A percentile compares a stretch with the other conserved stretches of the same genome.
These are phyloP conservation scores for Botrytis aclada DNA, from an alignment of 2,329 filamentous ascomycete species.

Conservation along the genomic window DNA sequence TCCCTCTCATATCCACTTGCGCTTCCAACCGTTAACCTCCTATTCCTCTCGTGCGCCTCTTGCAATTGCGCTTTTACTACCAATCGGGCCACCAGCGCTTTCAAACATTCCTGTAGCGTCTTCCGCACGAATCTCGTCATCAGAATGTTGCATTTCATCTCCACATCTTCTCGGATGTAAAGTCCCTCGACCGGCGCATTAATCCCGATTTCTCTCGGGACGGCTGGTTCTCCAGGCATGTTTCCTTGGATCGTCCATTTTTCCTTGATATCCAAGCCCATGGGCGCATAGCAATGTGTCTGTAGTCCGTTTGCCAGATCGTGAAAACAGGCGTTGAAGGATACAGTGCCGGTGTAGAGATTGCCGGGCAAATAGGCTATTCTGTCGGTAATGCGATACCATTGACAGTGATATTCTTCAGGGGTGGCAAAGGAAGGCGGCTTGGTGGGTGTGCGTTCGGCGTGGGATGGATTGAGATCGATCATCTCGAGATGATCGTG, in stretches of 20 bases:
- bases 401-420: slow-evolving; percentile 71
- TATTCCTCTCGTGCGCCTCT: slow-evolving; percentile 9
- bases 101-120: slow-evolving; percentile 77
- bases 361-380: slow-evolving; percentile 69
- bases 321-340: slow-evolving; percentile 78
- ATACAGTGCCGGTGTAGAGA: slow-evolving; percentile 63
- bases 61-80: slow-evolving; percentile 47
- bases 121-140: slow-evolving; percentile 76
- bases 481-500: slow-evolving; percentile 82
- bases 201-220: slow-evolving; percentile 65
- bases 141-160: slow-evolving; percentile 76
- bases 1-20: background rate
- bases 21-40: background rate
- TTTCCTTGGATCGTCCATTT: slow-evolving; percentile 75
- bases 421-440: slow-evolving; percentile 62
- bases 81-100: slow-evolving; percentile 62
- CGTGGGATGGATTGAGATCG: slow-evolving; percentile 59
- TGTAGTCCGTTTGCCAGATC: slow-evolving; percentile 69
- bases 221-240: slow-evolving; percentile 64
- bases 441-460: slow-evolving; percentile 64
- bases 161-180: slow-evolving; percentile 79
- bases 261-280: slow-evolving; percentile 74
- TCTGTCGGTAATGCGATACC: slow-evolving; percentile 77
- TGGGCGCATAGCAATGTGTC: slow-evolving; percentile 80
- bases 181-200: slow-evolving; percentile 65